Evolutionary conservation across 352 stramenopile species (phyloP), one percentile per base, ranked within the genome.

Genomic region (Globisporangium solare): DNA sequence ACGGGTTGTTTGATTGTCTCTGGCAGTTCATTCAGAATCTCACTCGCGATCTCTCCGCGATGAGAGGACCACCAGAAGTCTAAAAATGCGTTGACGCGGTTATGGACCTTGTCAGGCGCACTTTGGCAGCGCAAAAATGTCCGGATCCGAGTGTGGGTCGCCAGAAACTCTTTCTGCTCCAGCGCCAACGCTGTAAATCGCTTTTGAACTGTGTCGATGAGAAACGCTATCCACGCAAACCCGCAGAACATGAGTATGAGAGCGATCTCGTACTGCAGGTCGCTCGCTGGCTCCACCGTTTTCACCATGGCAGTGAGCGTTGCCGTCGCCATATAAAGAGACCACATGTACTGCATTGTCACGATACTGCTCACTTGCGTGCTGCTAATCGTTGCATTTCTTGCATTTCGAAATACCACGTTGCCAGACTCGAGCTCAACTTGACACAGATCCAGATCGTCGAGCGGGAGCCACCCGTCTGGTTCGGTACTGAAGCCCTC

Each of bases 11-110:
- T 66, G 22, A 73, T 61, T 3, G 40, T 52, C 3, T 59, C 31
- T 4, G 70, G 70, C 3, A 78, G 37, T 22, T 74, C 70, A 10
- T 47, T 54, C 17, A 78, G 43, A 2, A 78, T 51, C 32, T 74
- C 49, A 32, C 62, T 64, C 17, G 73, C 73, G 50, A 71, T 66
- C 0, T 63, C 70, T 18, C 70, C 70, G 17, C 70, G 63, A 42
- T 78, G 66, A 6, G 66, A 68, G 5, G 66, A 70, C 66, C 70
- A 78, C 70, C 70, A 78, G 42, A 71, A 78, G n/a, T 78, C 70
- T 15, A 78, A 48, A 24, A 75, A 78, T 41, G 67, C 61, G 48
- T 68, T 73, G 6, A 78, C 66, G 4, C 70, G 70, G 18, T 67
- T 66, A 31, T 67, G 64, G 49, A 78, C 66, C 6, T 58, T 47